Evolutionary conservation across 495 filamentous ascomycete species (phyloP), one percentile per base, ranked within the genome.

Genomic region (Aspergillus carlsbadensis): DNA sequence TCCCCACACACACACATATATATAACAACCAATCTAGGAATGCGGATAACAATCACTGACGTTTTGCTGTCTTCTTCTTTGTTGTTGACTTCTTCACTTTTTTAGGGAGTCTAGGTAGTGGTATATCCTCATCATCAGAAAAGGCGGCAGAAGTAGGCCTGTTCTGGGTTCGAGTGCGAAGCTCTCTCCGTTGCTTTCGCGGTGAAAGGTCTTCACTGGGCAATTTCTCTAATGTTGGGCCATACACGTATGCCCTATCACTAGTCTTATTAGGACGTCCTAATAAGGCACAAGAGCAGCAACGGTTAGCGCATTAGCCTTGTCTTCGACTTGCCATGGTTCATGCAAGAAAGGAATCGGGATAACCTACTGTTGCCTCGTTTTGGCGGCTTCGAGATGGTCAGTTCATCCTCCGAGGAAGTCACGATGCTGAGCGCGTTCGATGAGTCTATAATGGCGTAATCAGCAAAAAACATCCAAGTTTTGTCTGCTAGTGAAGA

Each of bases 401-500:
- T 13, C 5, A 34, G 10, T 52, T 39, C 10, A 29, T 29, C 26
- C 18, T 22, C 43, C 20, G 21, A 22, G 24, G 26, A 22, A 24
- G 14, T 24, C 13, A 29, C 20, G 26, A 10, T 1, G 3, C 24
- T 35, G 18, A 14, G 37, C 14, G 13, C 37, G 31, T 35, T 40
- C 13, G 26, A 22, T n/a, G 39, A 7, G 24, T 20, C 51, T 54
- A 21, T 22, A 21, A 33, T 41, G 18, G 15, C 17, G 20, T 22
- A 48, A 43, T 56, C 26, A 61, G 43, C 37, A 36, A 43, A 43
- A 34, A 5, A 51, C 6, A 36, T 22, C 10, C 31, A 37, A 15
- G 48, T 20, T 53, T 46, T n/a, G 18, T 18, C 15, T 29, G 36
- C n/a, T 13, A 11, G 11, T n/a, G 33, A 41, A 37, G 45, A 55